These are phyloP conservation scores for Sclerospora graminicola DNA, from an alignment of 352 stramenopile genomes.

Conservation along the genomic window DNA sequence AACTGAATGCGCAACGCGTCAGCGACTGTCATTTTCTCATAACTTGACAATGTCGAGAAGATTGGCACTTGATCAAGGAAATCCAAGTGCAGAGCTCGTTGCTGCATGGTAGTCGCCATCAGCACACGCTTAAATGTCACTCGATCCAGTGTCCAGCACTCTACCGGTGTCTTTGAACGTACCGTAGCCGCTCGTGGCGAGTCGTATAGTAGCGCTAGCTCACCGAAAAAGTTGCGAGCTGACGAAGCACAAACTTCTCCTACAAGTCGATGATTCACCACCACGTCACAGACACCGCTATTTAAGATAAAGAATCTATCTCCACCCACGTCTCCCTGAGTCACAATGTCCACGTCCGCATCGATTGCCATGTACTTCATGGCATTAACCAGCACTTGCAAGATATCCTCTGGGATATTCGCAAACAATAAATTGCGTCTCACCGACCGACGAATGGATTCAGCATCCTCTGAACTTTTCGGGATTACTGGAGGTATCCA, in stretches of 20 bases:
- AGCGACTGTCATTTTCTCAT: constrained; percentile 66
- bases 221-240: constrained; percentile 78
- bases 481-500: constrained; percentile 42
- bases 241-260: constrained; percentile 48
- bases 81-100: constrained; percentile 43
- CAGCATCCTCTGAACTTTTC: constrained; percentile 42
- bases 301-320: constrained; percentile 89
- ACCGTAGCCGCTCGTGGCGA: constrained; percentile 84
- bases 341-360: constrained; percentile 41
- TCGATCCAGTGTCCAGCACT: constrained; percentile 85
- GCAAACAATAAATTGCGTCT: constrained; percentile 56
- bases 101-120: constrained; percentile 60
- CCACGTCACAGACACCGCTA: constrained; percentile 70
- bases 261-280: constrained; percentile 47
- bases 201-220: constrained; percentile 91
- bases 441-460: constrained; percentile 45
- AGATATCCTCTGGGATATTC: constrained; percentile 51
- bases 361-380: constrained; percentile 52
- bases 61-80: constrained; percentile 64
- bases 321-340: constrained; percentile 62
- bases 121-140: constrained; percentile 62
- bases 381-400: constrained; percentile 58
- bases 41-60: constrained; percentile 55
- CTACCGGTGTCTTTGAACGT: constrained; percentile 41
- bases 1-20: constrained; percentile 55